phyloP scores from a whole-genome alignment of 805 yeast species.

The Grigorovia yakushimaensis region DNA sequence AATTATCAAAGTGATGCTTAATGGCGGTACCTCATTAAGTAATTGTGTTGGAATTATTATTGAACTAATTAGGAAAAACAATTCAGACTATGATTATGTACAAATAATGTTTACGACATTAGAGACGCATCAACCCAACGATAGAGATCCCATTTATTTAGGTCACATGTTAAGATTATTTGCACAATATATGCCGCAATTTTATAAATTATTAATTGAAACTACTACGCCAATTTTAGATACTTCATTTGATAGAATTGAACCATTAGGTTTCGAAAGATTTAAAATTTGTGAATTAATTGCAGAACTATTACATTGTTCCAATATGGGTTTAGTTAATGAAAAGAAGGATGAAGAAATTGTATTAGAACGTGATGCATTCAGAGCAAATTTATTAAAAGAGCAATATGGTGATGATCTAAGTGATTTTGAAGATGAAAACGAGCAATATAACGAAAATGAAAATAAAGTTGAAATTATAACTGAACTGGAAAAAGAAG shows the following conservation, averaged over 20 bases:
- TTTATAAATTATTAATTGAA: slow-evolving; percentile 49
- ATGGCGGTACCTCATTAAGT: slow-evolving; percentile 78
- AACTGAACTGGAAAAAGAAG: not conserved
- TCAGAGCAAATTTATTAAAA: slow-evolving; percentile 34
- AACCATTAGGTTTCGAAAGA: slow-evolving; percentile 85
- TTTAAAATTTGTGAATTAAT: slow-evolving; percentile 87
- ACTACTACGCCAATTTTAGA: slow-evolving; percentile 29
- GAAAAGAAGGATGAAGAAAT: slow-evolving; percentile 63
- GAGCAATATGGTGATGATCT: slow-evolving; percentile 5
- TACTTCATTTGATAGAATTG: slow-evolving; percentile 45
- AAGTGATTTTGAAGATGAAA: not conserved
- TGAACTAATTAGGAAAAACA: slow-evolving; percentile 89
- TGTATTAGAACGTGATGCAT: slow-evolving; percentile 58
- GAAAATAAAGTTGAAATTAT: slow-evolving; percentile 3
- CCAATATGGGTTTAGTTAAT: slow-evolving; percentile 86
- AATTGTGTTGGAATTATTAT: slow-evolving; percentile 93
- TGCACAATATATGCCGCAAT: slow-evolving; percentile 58
- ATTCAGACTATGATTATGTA: slow-evolving; percentile 86
- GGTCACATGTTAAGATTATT: slow-evolving; percentile 78
- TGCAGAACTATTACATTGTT: slow-evolving; percentile 91
- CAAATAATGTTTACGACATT: slow-evolving; percentile 75
- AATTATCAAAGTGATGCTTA: slow-evolving; percentile 67
- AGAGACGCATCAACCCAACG: slow-evolving; percentile 85
- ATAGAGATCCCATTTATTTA: slow-evolving; percentile 85
- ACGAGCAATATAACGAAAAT: slow-evolving; percentile 3